A percentile compares a stretch with the other conserved stretches of the same genome.
Conservation (phyloP, 2,329 filamentous ascomycete genomes). For the Phyllosticta citrichinensis region DNA sequence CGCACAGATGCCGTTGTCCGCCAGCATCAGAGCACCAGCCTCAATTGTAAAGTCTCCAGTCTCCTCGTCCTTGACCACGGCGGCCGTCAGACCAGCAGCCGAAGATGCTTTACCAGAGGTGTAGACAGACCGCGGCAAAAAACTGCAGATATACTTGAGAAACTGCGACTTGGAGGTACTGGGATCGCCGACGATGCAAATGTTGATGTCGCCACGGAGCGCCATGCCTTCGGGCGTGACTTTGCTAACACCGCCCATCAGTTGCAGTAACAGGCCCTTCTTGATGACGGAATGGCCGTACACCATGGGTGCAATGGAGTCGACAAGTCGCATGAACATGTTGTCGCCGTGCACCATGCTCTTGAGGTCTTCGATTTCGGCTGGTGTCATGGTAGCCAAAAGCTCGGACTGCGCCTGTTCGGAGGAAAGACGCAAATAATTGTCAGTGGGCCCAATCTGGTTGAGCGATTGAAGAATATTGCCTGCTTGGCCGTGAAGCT, state of each 20-base stretch:
- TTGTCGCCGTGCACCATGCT: slow-evolving; percentile 91
- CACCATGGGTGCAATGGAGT: slow-evolving; percentile 91
- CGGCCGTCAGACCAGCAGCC: slow-evolving; percentile 91
- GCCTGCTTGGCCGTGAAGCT: slow-evolving; percentile 60
- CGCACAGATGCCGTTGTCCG: slow-evolving; percentile 91
- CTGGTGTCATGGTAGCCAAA: slow-evolving; percentile 70
- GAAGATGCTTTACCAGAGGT: slow-evolving; percentile 97
- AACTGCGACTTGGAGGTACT: slow-evolving; percentile 98
- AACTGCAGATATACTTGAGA: slow-evolving; percentile 93
- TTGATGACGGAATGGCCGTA: slow-evolving; percentile 97
- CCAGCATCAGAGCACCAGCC: slow-evolving; percentile 93
- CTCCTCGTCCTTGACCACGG: slow-evolving; percentile 95
- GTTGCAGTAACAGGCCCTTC: slow-evolving; percentile 85
- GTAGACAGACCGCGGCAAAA: slow-evolving; percentile 93
- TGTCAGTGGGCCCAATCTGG: slow-evolving; percentile 57
- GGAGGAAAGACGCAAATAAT: slow-evolving; percentile 41
- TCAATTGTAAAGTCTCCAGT: slow-evolving; percentile 98
- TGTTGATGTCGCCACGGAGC: slow-evolving; percentile 94
- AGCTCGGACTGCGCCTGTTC: slow-evolving; percentile 83
- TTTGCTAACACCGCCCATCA: slow-evolving; percentile 94
- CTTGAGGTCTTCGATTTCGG: slow-evolving; percentile 86
- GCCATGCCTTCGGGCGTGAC: slow-evolving; percentile 89
- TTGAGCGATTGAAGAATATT: slow-evolving; percentile 83
- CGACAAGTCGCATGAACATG: slow-evolving; percentile 85
- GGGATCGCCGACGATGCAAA: slow-evolving; percentile 94